phyloP scores from a whole-genome alignment of 2,329 filamentous ascomycete genomes.

The Phaeosphaeriaceae sp. region DNA sequence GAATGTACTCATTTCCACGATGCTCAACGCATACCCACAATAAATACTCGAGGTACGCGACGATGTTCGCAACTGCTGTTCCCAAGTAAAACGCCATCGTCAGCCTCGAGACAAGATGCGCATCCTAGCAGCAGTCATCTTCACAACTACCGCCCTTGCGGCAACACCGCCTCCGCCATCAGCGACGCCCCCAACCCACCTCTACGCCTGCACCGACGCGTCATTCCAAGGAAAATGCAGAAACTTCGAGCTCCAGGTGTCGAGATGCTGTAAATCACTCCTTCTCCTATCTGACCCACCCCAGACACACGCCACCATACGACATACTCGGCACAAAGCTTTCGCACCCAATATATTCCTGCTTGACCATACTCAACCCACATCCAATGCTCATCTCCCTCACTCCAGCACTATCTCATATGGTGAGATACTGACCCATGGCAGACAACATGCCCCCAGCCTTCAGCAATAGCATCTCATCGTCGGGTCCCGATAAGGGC shows the following conservation, averaged over 20 bases:
- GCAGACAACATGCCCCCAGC: constrained; percentile 17
- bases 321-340: too few species aligned
- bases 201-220: constrained; percentile 26
- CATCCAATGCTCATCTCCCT: too few species aligned
- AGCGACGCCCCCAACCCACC: constrained; percentile 12
- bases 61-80: not conserved
- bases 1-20: not conserved
- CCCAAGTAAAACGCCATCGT: not conserved
- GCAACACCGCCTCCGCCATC: constrained; percentile 2
- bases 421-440: not conserved
- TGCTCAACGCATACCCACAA: not conserved
- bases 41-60: not conserved
- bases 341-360: too few species aligned
- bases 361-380: too few species aligned
- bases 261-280: constrained; percentile 16
- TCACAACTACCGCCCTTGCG: not conserved
- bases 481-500: constrained; percentile 27
- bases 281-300: not conserved
- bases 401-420: too few species aligned
- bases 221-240: constrained; percentile 24
- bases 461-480: constrained; percentile 25
- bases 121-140: not conserved
- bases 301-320: too few species aligned
- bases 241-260: constrained; percentile 19
- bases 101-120: not conserved